Evolutionary conservation across 1,139 yeast genomes (phyloP).

Genomic region (Saccharomyces hybrid): DNA sequence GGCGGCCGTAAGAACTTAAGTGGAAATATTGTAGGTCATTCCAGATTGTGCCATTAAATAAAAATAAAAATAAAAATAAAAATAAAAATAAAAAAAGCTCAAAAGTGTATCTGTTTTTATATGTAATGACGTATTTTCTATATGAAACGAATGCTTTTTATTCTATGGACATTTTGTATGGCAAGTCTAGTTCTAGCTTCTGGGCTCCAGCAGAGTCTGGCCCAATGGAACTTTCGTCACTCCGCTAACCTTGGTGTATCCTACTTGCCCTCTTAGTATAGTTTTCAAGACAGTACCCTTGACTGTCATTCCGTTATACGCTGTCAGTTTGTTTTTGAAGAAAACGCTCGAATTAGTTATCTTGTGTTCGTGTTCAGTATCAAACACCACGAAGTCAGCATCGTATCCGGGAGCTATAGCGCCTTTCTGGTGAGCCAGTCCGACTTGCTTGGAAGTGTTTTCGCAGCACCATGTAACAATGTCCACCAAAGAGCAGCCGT

Average conservation of each 20-base stretch:
- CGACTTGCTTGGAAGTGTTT: slow-evolving; percentile 82
- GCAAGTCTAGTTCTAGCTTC: background rate
- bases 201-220: slow-evolving; percentile 48
- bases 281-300: slow-evolving; percentile 74
- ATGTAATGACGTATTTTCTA: background rate
- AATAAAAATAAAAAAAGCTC: background rate
- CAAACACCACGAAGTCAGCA: slow-evolving; percentile 81
- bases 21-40: background rate
- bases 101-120: background rate
- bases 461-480: slow-evolving; percentile 71
- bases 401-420: slow-evolving; percentile 63
- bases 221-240: slow-evolving; percentile 53
- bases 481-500: slow-evolving; percentile 54
- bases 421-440: slow-evolving; percentile 68
- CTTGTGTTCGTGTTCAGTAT: slow-evolving; percentile 48
- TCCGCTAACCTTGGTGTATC: slow-evolving; percentile 53
- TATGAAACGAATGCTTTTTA: background rate
- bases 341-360: slow-evolving; percentile 53
- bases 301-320: slow-evolving; percentile 65
- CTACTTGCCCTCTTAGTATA: slow-evolving; percentile 62
- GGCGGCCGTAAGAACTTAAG: background rate
- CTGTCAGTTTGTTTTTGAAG: slow-evolving; percentile 82
- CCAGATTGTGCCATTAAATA: background rate
- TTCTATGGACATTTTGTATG: background rate
- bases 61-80: too few species aligned